Percentiles rank a stretch among this genome's conserved stretches.
These are phyloP conservation scores for Pythium oligandrum DNA, from an alignment of 352 stramenopile genomes.

Conservation along the genomic window DNA sequence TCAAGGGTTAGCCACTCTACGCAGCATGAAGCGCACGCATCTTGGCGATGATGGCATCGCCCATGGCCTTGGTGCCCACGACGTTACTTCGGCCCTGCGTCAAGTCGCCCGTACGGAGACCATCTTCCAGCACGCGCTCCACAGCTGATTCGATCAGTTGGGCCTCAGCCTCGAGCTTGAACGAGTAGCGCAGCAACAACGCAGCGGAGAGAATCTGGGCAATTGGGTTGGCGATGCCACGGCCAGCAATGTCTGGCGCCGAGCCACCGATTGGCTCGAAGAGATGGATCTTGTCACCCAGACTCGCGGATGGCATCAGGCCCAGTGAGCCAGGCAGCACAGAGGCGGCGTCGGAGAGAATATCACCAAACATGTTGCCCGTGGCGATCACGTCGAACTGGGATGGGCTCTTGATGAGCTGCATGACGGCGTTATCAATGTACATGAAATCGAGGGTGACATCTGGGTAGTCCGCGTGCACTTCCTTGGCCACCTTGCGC, in stretches of 20 bases:
- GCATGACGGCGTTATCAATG: slow-evolving; percentile 99
- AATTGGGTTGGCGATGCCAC: slow-evolving; percentile 96
- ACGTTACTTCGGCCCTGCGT: slow-evolving; percentile 47
- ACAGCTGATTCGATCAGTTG: slow-evolving; percentile 79
- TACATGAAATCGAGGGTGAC: slow-evolving; percentile 97
- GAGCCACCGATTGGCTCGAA: slow-evolving; percentile 98
- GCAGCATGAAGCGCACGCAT: slow-evolving; percentile 45
- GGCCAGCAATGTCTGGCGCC: slow-evolving; percentile 96
- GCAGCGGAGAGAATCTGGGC: slow-evolving; percentile 97
- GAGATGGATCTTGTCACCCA: slow-evolving; percentile 88
- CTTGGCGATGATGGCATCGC: slow-evolving; percentile 76
- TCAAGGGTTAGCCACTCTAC: slow-evolving; percentile 1
- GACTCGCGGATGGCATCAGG: slow-evolving; percentile 97
- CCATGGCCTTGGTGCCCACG: slow-evolving; percentile 74
- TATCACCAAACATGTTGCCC: slow-evolving; percentile 99
- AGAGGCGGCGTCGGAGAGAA: slow-evolving; percentile 96
- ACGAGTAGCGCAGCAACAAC: slow-evolving; percentile 96
- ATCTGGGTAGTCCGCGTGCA: slow-evolving; percentile 89
- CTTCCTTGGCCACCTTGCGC: slow-evolving; percentile 90
- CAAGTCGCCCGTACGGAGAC: slow-evolving; percentile 83
- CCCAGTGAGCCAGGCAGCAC: slow-evolving; percentile 97
- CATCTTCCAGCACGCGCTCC: slow-evolving; percentile 77
- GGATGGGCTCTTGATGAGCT: slow-evolving; percentile 97
- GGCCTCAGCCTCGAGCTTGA: slow-evolving; percentile 76
- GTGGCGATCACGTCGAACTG: slow-evolving; percentile 99